Conservation (phyloP, 192 early-diverging fungal genomes). For the Obelidium mucronatum region DNA sequence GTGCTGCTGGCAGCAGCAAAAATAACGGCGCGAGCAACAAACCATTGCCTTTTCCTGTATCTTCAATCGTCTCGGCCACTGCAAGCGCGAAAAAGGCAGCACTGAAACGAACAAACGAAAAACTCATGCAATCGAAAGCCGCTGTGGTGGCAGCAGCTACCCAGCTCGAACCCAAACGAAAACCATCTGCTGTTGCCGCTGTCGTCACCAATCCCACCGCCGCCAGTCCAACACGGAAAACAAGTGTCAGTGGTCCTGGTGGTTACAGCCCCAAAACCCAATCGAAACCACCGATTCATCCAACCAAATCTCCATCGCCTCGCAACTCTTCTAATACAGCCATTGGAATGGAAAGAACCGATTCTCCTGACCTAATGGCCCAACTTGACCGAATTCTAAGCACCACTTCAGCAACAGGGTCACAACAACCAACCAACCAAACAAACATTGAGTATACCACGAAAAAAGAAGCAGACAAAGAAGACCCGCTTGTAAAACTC, state of each 20-base stretch:
- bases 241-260: neutral
- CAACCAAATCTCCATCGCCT: too few relatives aligned
- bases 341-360: too few relatives aligned
- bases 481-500: neutral
- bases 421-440: neutral
- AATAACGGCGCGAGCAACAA: neutral
- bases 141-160: too few relatives aligned
- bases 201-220: neutral
- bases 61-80: neutral
- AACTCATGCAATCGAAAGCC: neutral
- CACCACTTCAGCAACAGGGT: neutral
- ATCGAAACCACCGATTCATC: too few relatives aligned
- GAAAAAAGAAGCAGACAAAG: too few relatives aligned
- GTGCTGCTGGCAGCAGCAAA: neutral
- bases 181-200: neutral
- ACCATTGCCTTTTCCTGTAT: neutral
- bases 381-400: conserved; percentile 10
- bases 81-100: conserved; percentile 21
- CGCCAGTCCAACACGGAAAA: neutral
- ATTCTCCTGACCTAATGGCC: conserved; percentile 15
- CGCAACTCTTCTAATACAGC: neutral
- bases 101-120: conserved; percentile 16
- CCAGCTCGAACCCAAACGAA: neutral
- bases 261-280: neutral
- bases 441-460: neutral